These are phyloP conservation scores for Leersia perrieri DNA, from an alignment of 176 grass and related monocot species.

Conservation along the genomic window DNA sequence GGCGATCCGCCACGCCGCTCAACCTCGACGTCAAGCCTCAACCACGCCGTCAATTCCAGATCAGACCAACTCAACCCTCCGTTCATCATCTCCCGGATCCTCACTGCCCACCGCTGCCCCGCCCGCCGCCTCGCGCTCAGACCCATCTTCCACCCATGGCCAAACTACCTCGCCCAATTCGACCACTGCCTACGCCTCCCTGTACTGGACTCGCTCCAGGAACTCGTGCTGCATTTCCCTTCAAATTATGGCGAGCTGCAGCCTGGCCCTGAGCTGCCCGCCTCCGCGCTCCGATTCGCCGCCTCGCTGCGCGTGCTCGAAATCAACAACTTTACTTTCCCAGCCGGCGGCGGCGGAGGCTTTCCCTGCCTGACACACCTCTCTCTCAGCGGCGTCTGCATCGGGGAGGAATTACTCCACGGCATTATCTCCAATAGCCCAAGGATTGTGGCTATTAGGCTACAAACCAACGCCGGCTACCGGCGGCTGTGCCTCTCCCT, in stretches of 20 bases:
- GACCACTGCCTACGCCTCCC: not conserved
- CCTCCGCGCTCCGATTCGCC: not conserved
- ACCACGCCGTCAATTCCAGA: no score
- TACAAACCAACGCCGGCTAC: not conserved
- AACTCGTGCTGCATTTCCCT: not conserved
- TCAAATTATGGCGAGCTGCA: no score
- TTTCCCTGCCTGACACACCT: not conserved
- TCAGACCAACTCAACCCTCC: no score
- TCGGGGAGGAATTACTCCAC: not conserved
- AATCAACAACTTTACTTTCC: not conserved
- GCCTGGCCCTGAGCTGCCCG: not conserved
- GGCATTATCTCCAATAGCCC: not conserved
- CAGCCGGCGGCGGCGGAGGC: not conserved
- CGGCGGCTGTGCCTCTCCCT: not conserved
- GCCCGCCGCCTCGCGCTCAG: not conserved
- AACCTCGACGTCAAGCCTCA: not conserved
- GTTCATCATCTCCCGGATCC: not conserved
- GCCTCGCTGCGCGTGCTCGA: not conserved
- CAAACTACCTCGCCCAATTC: not conserved
- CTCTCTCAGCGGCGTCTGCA: not conserved
- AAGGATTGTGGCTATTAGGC: not conserved
- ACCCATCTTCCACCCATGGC: not conserved
- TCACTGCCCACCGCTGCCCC: not conserved
- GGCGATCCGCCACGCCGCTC: not conserved
- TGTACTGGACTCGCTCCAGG: not conserved